Evolutionary conservation across 106 monocot species (phyloP), one percentile per base, ranked within the genome.

Genomic region (Amphibolis antarctica): DNA sequence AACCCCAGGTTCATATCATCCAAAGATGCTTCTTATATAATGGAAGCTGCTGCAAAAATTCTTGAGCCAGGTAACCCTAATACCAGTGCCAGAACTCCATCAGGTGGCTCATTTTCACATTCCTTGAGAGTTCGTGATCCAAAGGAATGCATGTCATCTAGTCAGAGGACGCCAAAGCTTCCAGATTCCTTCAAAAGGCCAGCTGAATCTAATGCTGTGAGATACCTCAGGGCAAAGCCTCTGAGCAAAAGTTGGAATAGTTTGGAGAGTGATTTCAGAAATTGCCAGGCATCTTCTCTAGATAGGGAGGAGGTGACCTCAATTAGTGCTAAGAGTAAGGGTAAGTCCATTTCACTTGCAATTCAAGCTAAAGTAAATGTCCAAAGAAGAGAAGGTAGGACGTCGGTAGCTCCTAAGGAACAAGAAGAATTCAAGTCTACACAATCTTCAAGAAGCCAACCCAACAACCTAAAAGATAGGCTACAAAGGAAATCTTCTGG

Each of bases 341-440:
- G 80, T 25, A 84, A 83, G 55, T 84, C 91, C 0, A 60, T 91
- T 23, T 86, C 83, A 30, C 74, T 91, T 45, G 91, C 86, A 21
- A 59, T 91, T 28, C 91, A 91, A 69, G 91, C 91, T 24, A 91
- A 91, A 76, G 86, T 83, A 1, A 86, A 92, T 75, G 86, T 86
- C 28, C 86, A 92, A 57, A 83, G 53, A 66, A 83, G 92, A 44
- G 83, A 86, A 66, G 79, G 74, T 53, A 81, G 50, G 47, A 69
- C 44, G 12, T 30, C 42, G 50, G 42, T 28, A 55, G 50, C 24
- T 18, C 84, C 68, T n/a, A 82, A 66, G 48, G 77, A 85, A 10
- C 68, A 53, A 25, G 74, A 79, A 26, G 71, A 80, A 42, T 53
- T 46, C 52, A 75, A 67, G 53, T 9, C 29, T 13, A 87, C 52